Evolutionary conservation across 495 filamentous ascomycete genomes (phyloP), one percentile per base, ranked within the genome.

Genomic region (Neurospora discreta): DNA sequence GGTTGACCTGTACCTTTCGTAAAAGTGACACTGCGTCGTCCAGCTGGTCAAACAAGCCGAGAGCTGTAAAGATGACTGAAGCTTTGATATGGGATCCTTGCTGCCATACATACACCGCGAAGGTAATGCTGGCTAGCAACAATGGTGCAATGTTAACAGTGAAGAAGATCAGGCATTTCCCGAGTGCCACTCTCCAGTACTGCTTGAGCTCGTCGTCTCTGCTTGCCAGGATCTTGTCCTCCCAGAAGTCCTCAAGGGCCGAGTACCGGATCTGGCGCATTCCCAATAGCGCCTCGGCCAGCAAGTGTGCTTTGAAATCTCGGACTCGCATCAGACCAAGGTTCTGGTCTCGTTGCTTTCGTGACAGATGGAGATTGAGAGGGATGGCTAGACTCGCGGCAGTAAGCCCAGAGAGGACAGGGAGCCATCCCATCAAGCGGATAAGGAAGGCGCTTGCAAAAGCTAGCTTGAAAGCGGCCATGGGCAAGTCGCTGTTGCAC

Each of bases 181-280:
- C 84, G 18, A 83, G 71, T 60, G 90, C 90, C 0, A 86, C 80
- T 10, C 77, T 84, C 86, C 90, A 89, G 69, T 89, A 82, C 1
- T 85, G 84, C 1, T 72, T 72, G 5, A 94, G 86, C 76, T 94
- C 91, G 36, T 84, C 82, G 8, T 84, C 81, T 71, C 91, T 85
- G 36, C 84, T 85, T 15, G 82, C 81, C 26, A 81, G 75, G 70
- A 94, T 92, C 60, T 86, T 88, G 16, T 82, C 79, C 76, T 92
- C 84, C 90, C 91, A 93, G 71, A 88, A 84, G 26, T 79, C 74
- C 77, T 94, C 91, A 10, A 91, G 76, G 5, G 90, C 91, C 1
- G 90, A 90, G 75, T 92, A 91, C 72, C 92, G 92, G 77, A 94
- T 90, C 76, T 93, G 91, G 13, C 91, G 84, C 74, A 94, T 93